A percentile compares a stretch with the other conserved stretches of the same genome.
Evolutionary conservation across 768 basidiomycete species (phyloP).

Genomic region (Pleurotus giganteus): DNA sequence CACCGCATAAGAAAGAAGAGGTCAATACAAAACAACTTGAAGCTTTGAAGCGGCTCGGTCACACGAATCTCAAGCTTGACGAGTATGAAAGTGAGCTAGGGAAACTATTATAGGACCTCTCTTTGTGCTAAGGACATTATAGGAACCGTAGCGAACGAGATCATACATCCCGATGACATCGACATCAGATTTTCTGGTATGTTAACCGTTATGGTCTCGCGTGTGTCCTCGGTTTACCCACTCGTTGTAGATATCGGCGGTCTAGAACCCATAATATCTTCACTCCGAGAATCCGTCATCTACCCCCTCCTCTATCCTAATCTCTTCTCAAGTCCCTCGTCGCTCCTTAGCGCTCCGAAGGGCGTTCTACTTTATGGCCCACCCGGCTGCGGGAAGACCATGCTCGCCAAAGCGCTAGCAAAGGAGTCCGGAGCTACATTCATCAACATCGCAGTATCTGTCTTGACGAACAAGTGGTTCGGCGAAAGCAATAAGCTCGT

Average conservation of each 20-base stretch:
- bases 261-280: slow-evolving; percentile 84
- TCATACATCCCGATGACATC: slow-evolving; percentile 92
- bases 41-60: slow-evolving; percentile 67
- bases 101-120: neutral
- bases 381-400: slow-evolving; percentile 98
- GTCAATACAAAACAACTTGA: slow-evolving; percentile 69
- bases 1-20: slow-evolving; percentile 53
- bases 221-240: neutral
- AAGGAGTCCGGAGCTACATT: slow-evolving; percentile 98
- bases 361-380: slow-evolving; percentile 96
- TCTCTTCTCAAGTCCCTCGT: slow-evolving; percentile 78
- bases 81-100: slow-evolving; percentile 81
- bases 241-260: slow-evolving; percentile 81
- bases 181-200: slow-evolving; percentile 69
- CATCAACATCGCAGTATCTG: slow-evolving; percentile 80
- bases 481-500: slow-evolving; percentile 95
- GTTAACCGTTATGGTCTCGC: slow-evolving; percentile 14
- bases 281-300: slow-evolving; percentile 92
- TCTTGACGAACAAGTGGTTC: slow-evolving; percentile 80
- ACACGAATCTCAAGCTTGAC: slow-evolving; percentile 71
- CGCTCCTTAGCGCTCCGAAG: slow-evolving; percentile 88
- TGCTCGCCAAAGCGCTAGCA: slow-evolving; percentile 98
- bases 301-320: slow-evolving; percentile 90
- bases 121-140: neutral
- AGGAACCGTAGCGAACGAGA: slow-evolving; percentile 88